Base-by-base conservation (phyloP, 2,329 filamentous ascomycete genomes). In the Colletotrichum sp. region DNA sequence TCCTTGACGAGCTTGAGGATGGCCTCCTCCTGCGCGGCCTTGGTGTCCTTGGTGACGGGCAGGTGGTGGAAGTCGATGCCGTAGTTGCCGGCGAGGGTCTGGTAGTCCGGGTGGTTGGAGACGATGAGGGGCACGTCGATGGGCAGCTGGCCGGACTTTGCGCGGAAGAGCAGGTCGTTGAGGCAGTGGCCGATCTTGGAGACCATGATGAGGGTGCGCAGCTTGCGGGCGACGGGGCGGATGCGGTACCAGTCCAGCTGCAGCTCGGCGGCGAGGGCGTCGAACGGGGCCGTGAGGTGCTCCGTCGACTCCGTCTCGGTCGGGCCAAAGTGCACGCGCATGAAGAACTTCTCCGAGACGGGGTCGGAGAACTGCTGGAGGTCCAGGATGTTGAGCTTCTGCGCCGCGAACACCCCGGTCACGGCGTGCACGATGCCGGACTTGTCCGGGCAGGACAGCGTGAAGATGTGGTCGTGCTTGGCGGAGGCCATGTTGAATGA, bases 121-220 rank as follows among this genome's bases (percentile, higher is more conserved):
- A 97, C 92, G 81, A 97, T 94, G 78, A 96, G 84, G 5, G 94
- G 94, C 67, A 96, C 88, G 28, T 96, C 94, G 79, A 96, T 93
- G 80, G 89, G 90, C 69, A 97, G 88, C 85, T 96, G 94, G 61
- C 91, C 91, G 21, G 92, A 93, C 83, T 93, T 93, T 81, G 93
- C 90, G 72, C 95, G 92, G 91, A 95, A 97, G 48, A 97, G 90
- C 64, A 97, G 87, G 84, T 96, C 94, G 84, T 96, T 96, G 69
- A 96, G 88, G 84, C 94, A 96, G 87, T 96, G 94, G 10, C 94
- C 95, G 80, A 95, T 96, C 87, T 96, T 96, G 81, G 94, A 96
- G 34, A 96, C 95, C 94, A 97, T 96, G 87, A 97, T 95, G 80
- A 97, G 88, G 64, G 96, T 93, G 78, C 92, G 90, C 73, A 93